Conservation (phyloP, 1,284 basidiomycete species). For the Melampsora larici-populina region DNA sequence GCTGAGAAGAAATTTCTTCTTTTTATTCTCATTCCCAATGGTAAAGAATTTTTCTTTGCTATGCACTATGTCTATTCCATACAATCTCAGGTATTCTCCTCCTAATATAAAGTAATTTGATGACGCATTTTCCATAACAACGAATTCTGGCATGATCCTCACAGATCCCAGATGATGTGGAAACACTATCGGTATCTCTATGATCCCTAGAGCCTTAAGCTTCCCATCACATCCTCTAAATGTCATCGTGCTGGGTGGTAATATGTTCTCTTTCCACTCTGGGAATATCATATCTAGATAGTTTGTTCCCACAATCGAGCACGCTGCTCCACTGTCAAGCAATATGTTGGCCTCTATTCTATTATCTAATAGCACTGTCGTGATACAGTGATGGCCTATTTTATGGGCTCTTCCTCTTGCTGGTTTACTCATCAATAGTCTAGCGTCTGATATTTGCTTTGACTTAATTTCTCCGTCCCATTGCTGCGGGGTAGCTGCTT, state of each 20-base stretch:
- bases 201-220: background rate
- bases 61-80: background rate
- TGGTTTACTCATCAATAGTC: background rate
- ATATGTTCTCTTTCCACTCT: background rate
- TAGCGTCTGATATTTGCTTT: background rate
- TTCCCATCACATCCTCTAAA: background rate
- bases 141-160: background rate
- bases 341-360: background rate
- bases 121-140: background rate
- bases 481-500: no score
- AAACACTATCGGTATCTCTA: background rate
- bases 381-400: background rate
- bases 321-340: no score
- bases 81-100: background rate
- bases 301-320: background rate
- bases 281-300: background rate
- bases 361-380: background rate
- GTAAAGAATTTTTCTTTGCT: background rate
- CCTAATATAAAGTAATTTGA: no score
- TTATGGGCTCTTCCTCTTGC: background rate
- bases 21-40: background rate
- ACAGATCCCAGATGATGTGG: background rate
- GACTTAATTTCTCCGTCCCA: no score
- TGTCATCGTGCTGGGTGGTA: background rate
- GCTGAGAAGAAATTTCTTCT: background rate